Evolutionary conservation across 306 rosid genomes (phyloP).

Genomic region (Cicer arietinum): DNA sequence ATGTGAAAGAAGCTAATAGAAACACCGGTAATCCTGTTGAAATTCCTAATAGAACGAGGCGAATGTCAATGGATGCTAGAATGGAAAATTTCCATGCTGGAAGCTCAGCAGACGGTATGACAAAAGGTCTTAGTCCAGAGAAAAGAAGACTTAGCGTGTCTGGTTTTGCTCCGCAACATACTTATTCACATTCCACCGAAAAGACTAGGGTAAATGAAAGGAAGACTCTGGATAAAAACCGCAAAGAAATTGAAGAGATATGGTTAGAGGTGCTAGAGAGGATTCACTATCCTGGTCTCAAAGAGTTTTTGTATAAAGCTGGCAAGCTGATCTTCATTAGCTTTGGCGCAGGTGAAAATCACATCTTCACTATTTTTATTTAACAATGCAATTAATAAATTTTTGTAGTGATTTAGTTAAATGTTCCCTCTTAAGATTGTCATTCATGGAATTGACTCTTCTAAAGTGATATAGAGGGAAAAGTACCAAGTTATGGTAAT

Average conservation of each 20-base stretch:
- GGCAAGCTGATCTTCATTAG: constrained; percentile 85
- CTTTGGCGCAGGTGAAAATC: constrained; percentile 81
- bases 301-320: constrained; percentile 78
- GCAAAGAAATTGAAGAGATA: constrained; percentile 72
- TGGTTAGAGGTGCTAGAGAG: constrained; percentile 90
- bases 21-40: constrained; percentile 56
- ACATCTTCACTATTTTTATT: constrained; percentile 34
- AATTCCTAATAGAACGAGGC: constrained; percentile 53
- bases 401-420: constrained; percentile 31
- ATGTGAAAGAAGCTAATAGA: constrained; percentile 55
- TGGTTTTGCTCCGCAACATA: constrained; percentile 60
- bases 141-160: constrained; percentile 57
- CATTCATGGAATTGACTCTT: not conserved
- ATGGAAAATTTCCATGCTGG: constrained; percentile 58
- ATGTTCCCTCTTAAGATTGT: not conserved
- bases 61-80: constrained; percentile 60
- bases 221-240: constrained; percentile 56
- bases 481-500: not conserved
- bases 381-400: constrained; percentile 5
- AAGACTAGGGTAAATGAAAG: constrained; percentile 53
- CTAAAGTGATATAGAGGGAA: not conserved
- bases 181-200: constrained; percentile 46
- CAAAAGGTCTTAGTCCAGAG: constrained; percentile 59
- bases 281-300: constrained; percentile 68
- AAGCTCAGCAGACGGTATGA: constrained; percentile 56